These are phyloP conservation scores for Candolleomyces eurysporus DNA, from an alignment of 768 basidiomycete genomes.

Conservation along the genomic window DNA sequence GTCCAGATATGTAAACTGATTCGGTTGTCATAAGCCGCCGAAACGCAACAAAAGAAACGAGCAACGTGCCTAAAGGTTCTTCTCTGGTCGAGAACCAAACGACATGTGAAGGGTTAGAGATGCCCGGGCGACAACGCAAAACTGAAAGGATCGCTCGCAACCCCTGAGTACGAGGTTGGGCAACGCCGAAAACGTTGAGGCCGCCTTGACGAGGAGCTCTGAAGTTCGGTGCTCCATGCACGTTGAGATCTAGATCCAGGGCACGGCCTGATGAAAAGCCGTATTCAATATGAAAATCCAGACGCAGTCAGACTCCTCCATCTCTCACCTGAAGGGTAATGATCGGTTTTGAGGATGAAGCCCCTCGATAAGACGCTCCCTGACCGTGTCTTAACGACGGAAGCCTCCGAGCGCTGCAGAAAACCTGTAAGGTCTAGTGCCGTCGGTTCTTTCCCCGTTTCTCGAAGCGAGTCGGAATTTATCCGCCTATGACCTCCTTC, in stretches of 20 bases:
- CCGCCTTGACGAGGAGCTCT: conserved; percentile 74
- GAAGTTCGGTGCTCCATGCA: conserved; percentile 96
- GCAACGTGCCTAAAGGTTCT: conserved; percentile 80
- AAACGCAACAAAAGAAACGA: neutral
- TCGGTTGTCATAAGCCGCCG: neutral
- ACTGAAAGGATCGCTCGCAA: conserved; percentile 87
- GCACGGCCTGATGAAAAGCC: conserved; percentile 63
- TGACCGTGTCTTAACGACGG: conserved; percentile 77
- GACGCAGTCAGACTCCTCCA: neutral
- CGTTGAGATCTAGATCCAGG: conserved; percentile 83
- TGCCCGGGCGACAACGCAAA: conserved; percentile 70
- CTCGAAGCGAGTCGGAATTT: conserved; percentile 12
- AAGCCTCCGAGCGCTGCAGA: conserved; percentile 64
- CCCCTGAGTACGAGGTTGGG: conserved; percentile 92
- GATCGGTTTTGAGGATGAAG: conserved; percentile 93
- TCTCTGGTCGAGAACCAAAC: conserved; percentile 98
- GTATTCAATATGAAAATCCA: neutral
- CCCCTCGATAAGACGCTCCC: conserved; percentile 86
- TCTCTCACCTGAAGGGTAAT: conserved; percentile 68
- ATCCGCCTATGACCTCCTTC: conserved; percentile 7
- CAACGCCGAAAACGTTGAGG: conserved; percentile 92
- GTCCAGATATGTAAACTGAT: conserved; percentile 81
- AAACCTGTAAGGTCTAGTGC: conserved; percentile 61
- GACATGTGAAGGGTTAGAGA: conserved; percentile 63
- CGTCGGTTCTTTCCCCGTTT: conserved; percentile 13